A percentile compares a stretch with the other conserved stretches of the same genome.
Evolutionary conservation across 306 rosid genomes (phyloP).

Genomic region (Mimosa pudica): DNA sequence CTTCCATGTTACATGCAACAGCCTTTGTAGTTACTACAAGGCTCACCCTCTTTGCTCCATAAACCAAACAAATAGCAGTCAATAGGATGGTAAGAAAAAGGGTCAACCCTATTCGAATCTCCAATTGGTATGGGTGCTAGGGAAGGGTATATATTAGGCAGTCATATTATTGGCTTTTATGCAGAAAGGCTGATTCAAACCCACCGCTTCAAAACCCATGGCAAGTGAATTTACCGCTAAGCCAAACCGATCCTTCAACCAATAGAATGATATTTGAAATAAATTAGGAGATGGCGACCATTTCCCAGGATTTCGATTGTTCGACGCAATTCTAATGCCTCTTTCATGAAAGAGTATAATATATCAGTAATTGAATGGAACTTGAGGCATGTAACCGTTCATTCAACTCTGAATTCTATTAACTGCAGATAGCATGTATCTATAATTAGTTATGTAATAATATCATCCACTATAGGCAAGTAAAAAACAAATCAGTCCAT

Average conservation of each 20-base stretch:
- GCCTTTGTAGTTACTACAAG: too few species aligned
- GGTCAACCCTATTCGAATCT: too few species aligned
- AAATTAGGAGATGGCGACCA: slow-evolving; percentile 15
- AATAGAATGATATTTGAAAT: slow-evolving; percentile 15
- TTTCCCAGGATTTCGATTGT: slow-evolving; percentile 5
- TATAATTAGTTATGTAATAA: slow-evolving; percentile 15
- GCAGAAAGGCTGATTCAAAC: too few species aligned
- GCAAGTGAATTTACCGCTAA: too few species aligned
- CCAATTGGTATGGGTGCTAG: too few species aligned
- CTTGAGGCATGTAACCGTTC: slow-evolving; percentile 13
- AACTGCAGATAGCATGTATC: slow-evolving; percentile 4
- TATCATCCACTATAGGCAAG: not conserved
- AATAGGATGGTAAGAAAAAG: not conserved
- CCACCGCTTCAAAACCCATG: too few species aligned
- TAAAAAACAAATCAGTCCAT: slow-evolving; percentile 17
- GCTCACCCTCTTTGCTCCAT: not conserved
- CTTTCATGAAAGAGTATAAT: slow-evolving; percentile 5
- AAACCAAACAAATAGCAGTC: not conserved
- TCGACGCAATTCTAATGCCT: slow-evolving; percentile 7
- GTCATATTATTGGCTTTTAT: too few species aligned
- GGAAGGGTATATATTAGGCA: too few species aligned
- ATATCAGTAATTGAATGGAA: slow-evolving; percentile 2
- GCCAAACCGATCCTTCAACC: not conserved
- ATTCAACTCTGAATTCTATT: slow-evolving; percentile 16
- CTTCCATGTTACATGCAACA: too few species aligned